Conservation (phyloP, 2,329 filamentous ascomycete species). For the Claviceps purpurea region DNA sequence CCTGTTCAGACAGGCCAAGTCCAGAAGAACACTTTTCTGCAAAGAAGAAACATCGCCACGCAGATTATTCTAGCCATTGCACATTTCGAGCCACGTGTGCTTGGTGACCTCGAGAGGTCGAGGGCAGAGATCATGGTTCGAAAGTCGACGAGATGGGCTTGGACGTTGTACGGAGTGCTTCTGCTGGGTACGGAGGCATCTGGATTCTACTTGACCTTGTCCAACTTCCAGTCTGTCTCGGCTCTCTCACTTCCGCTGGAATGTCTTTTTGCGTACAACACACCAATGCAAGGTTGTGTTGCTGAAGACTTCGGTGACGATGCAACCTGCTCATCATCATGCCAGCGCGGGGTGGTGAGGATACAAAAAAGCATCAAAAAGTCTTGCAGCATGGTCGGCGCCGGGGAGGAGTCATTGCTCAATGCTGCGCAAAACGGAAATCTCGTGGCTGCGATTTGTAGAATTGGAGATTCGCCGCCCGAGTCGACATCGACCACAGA, state of each 20-base stretch:
- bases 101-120: not conserved
- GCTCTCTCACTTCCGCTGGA: conserved; percentile 20
- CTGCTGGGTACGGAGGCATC: conserved; percentile 13
- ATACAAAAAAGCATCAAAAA: conserved; percentile 17
- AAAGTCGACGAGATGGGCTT: not conserved
- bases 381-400: conserved; percentile 14
- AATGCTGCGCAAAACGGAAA: conserved; percentile 22
- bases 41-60: too few species aligned
- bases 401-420: conserved; percentile 20
- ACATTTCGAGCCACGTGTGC: too few species aligned
- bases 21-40: too few species aligned
- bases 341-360: conserved; percentile 16
- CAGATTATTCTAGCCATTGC: too few species aligned
- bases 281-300: conserved; percentile 24
- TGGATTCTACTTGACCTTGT: conserved; percentile 18
- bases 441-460: conserved; percentile 24
- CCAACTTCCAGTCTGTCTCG: conserved; percentile 28
- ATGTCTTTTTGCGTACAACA: conserved; percentile 30
- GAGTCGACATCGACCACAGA: not conserved
- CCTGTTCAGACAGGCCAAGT: too few species aligned
- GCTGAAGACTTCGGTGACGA: conserved; percentile 21
- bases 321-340: conserved; percentile 24
- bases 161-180: conserved; percentile 10
- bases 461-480: conserved; percentile 6
- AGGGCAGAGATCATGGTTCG: conserved; percentile 1